These are phyloP conservation scores for Diplosphaera chodatii DNA, from an alignment of 139 green algal species.

Conservation along the genomic window DNA sequence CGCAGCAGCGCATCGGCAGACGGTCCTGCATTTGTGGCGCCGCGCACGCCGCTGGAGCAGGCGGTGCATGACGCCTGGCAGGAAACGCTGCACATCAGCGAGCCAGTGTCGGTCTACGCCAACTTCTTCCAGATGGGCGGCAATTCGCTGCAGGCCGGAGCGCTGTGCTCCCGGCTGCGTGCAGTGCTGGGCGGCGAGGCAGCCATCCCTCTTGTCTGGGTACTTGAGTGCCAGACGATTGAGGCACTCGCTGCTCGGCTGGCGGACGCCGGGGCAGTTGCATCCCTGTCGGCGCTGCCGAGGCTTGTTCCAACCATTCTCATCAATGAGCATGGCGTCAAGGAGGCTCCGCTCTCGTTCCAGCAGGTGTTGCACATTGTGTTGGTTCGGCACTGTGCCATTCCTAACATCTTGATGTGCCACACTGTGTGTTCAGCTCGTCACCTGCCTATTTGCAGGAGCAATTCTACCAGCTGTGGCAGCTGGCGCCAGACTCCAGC, in stretches of 20 bases:
- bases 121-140: conserved; percentile 16
- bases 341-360: too few relatives aligned
- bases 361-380: too few relatives aligned
- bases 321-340: too few relatives aligned
- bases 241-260: conserved; percentile 4
- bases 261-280: neutral
- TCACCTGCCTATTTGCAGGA: neutral
- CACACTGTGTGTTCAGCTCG: too few relatives aligned
- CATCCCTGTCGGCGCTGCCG: neutral
- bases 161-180: conserved; percentile 6
- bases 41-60: neutral
- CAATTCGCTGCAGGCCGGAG: conserved; percentile 21
- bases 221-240: conserved; percentile 20
- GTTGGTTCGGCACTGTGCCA: neutral
- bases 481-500: neutral
- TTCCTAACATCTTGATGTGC: neutral
- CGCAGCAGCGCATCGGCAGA: neutral
- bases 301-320: too few relatives aligned
- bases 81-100: conserved; percentile 2
- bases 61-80: conserved; percentile 9
- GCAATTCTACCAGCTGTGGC: neutral
- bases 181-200: neutral
- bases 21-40: neutral
- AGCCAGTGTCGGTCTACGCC: neutral
- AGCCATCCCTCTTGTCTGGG: conserved; percentile 8